Evolutionary conservation across 2,329 filamentous ascomycete genomes (phyloP), one percentile per base, ranked within the genome.

Genomic region (Rutstroemia sp.): DNA sequence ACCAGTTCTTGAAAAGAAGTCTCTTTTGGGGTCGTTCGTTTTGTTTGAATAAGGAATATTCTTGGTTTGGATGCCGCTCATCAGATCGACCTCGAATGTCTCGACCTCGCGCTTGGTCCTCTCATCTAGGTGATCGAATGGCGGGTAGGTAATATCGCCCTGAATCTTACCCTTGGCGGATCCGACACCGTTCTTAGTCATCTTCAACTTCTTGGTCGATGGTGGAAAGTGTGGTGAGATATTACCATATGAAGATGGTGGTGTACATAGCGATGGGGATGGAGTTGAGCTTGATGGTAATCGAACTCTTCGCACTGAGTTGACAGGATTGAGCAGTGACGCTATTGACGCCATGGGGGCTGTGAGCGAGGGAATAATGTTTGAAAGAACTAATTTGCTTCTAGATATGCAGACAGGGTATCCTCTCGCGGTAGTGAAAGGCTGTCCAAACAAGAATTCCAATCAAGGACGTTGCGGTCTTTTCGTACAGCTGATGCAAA

Each of bases 1-100:
- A 1, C 90, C 90, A 3, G 92, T 97, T 75, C 90, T 95, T 62
- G 86, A 82, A 60, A 85, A 81, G 66, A 96, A 95, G 59, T 86
- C 81, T 71, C 95, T 95, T 77, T 96, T 97, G 63, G 90, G 88
- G 69, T 92, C 96, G 67, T 90, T 92, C 4, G 30, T 34, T 34
- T 34, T 34, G 30, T 34, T 34, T 12, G 30, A 14, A 73, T 97
- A 97, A 0, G 92, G 92, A 58, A 96, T 95, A 66, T 92, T 90
- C 59, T 78, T 86, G 30, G 80, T 74, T 48, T 75, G 72, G 60
- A 87, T 90, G 59, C 77, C 74, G 2, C 82, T 81, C 62, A 85
- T 75, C 0, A 89, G 87, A 54, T 77, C 79, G 53, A 96, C 76
- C 16, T 80, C 75, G 67, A 87, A 92, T 41, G 74, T 75, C 41